A percentile compares a stretch with the other conserved stretches of the same genome.
These are phyloP conservation scores for Xylaria digitata DNA, from an alignment of 2,329 filamentous ascomycete species.

Conservation along the genomic window DNA sequence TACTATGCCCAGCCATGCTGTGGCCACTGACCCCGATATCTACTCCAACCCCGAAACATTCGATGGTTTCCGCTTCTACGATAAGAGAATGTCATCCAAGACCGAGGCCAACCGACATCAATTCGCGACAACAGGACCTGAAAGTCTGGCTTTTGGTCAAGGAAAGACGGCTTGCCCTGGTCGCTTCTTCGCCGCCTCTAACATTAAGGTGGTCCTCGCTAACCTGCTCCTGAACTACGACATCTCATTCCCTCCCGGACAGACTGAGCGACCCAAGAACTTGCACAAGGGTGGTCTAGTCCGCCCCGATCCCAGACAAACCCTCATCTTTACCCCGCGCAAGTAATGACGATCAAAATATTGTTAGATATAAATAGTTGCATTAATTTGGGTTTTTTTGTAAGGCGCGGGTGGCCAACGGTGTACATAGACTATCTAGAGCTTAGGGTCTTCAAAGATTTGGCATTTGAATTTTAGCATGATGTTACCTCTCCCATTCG, in stretches of 20 bases:
- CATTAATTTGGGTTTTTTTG: constrained; percentile 29
- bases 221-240: constrained; percentile 38
- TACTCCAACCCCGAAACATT: constrained; percentile 39
- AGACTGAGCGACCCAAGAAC: constrained; percentile 39
- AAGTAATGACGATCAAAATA: constrained; percentile 22
- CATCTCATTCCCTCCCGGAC: constrained; percentile 37
- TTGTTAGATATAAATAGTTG: constrained; percentile 29
- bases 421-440: constrained; percentile 35
- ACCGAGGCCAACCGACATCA: constrained; percentile 38
- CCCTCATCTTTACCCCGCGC: constrained; percentile 37
- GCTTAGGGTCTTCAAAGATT: constrained; percentile 34
- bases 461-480: constrained; percentile 17
- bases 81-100: constrained; percentile 39
- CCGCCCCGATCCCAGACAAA: constrained; percentile 37
- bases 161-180: constrained; percentile 41
- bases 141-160: constrained; percentile 38
- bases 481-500: neutral
- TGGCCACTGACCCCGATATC: constrained; percentile 38
- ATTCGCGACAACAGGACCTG: constrained; percentile 38
- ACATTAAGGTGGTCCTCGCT: constrained; percentile 39
- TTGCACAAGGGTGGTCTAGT: constrained; percentile 39
- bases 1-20: constrained; percentile 37
- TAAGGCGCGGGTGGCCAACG: constrained; percentile 17
- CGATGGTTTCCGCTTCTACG: constrained; percentile 39
- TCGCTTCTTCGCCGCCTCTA: constrained; percentile 39